These are phyloP conservation scores for Aspergillus ostianus DNA, from an alignment of 495 filamentous ascomycete genomes.

Conservation along the genomic window DNA sequence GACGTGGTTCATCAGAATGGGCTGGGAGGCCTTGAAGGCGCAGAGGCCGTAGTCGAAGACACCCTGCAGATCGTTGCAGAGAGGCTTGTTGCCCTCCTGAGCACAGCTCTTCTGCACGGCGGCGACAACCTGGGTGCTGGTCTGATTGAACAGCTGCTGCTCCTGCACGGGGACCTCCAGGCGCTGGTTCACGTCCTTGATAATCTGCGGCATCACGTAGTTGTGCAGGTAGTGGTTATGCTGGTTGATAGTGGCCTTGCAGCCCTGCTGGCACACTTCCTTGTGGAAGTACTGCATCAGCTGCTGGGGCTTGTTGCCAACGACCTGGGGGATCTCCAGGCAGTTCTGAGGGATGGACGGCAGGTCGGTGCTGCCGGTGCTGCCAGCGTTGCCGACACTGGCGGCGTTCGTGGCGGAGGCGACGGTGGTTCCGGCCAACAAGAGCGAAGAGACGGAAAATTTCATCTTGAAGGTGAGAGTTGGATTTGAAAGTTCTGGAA, in stretches of 20 bases:
- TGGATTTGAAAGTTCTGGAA: too few species aligned
- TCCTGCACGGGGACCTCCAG: slow-evolving; percentile 8
- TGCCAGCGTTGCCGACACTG: too few species aligned
- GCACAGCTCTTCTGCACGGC: slow-evolving; percentile 13
- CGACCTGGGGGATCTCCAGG: slow-evolving; percentile 9
- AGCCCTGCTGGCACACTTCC: slow-evolving; percentile 15
- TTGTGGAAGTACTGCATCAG: slow-evolving; percentile 12
- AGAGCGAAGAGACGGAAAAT: slow-evolving; percentile 1
- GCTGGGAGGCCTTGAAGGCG: slow-evolving; percentile 13
- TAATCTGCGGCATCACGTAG: slow-evolving; percentile 6
- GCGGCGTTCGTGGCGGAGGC: slow-evolving; percentile 2
- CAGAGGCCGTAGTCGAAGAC: slow-evolving; percentile 5
- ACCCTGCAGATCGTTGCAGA: slow-evolving; percentile 10
- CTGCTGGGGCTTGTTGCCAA: slow-evolving; percentile 14
- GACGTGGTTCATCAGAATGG: slow-evolving; percentile 6
- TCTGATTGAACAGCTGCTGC: slow-evolving; percentile 12
- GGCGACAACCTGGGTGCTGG: slow-evolving; percentile 7
- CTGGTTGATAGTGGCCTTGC: slow-evolving; percentile 17
- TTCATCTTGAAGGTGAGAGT: slow-evolving; percentile 9
- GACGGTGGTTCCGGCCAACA: slow-evolving; percentile 7
- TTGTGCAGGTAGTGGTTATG: slow-evolving; percentile 12
- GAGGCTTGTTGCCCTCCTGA: slow-evolving; percentile 12
- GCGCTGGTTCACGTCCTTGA: slow-evolving; percentile 9
- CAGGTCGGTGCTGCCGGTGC: background rate
- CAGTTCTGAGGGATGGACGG: slow-evolving; percentile 11